A percentile compares a stretch with the other conserved stretches of the same genome.
These are phyloP conservation scores for Atkinsonella hypoxylon DNA, from an alignment of 2,329 filamentous ascomycete genomes.

Conservation along the genomic window DNA sequence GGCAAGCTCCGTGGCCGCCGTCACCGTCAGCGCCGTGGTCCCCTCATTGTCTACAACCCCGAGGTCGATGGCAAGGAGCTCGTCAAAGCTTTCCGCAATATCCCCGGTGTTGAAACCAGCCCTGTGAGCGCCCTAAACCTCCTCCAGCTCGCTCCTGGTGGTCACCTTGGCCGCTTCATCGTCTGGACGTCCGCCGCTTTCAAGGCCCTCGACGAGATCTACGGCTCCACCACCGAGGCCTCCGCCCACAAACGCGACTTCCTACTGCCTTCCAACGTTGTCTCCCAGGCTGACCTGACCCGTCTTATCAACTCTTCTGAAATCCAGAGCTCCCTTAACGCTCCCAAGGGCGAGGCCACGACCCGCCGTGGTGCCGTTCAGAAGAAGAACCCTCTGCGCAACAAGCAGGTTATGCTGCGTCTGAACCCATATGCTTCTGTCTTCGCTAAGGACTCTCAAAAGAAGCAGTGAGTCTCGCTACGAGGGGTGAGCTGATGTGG, in stretches of 20 bases:
- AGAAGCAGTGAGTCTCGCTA: constrained; percentile 23
- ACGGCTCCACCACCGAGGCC: constrained; percentile 82
- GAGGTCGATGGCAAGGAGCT: constrained; percentile 92
- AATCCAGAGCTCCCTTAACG: constrained; percentile 90
- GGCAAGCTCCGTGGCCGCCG: constrained; percentile 96
- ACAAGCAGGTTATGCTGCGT: constrained; percentile 97
- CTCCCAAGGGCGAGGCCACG: constrained; percentile 76
- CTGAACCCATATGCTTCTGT: constrained; percentile 96
- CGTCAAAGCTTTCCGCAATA: constrained; percentile 93
- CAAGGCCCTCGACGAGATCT: constrained; percentile 91
- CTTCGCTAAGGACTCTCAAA: constrained; percentile 58
- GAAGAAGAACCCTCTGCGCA: constrained; percentile 99
- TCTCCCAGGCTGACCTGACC: constrained; percentile 88
- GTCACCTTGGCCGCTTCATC: constrained; percentile 97
- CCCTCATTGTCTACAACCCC: constrained; percentile 94
- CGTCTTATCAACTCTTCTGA: constrained; percentile 99
- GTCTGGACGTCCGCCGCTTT: constrained; percentile 98
- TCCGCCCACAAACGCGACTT: constrained; percentile 98
- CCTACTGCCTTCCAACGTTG: constrained; percentile 84
- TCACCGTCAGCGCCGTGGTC: constrained; percentile 93
- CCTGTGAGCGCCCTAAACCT: constrained; percentile 93
- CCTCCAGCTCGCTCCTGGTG: constrained; percentile 96
- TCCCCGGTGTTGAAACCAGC: constrained; percentile 93
- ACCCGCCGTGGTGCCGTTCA: constrained; percentile 87
- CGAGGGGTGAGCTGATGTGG: not conserved